Conservation (phyloP, 495 filamentous ascomycete species). For the Neurospora sp. region DNA sequence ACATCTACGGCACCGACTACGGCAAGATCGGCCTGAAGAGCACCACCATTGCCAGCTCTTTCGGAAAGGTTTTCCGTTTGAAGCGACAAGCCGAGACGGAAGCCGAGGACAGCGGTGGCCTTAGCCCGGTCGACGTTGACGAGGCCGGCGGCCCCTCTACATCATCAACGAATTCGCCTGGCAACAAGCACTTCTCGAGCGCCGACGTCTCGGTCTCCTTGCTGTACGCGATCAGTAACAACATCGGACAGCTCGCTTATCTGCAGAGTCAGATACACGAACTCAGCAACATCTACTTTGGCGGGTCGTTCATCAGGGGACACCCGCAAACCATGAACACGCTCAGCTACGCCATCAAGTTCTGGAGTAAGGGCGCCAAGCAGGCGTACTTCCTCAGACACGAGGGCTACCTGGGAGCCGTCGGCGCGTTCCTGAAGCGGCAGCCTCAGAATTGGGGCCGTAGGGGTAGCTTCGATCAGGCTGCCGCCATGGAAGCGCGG, state of each 20-base stretch:
- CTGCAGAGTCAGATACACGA: conserved; percentile 87
- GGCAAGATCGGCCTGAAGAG: conserved; percentile 89
- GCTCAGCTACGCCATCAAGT: conserved; percentile 86
- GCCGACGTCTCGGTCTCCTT: conserved; percentile 49
- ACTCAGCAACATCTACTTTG: conserved; percentile 91
- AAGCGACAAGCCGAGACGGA: conserved; percentile 63
- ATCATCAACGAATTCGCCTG: conserved; percentile 7
- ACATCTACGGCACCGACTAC: conserved; percentile 96
- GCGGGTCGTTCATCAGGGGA: conserved; percentile 91
- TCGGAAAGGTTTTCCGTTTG: conserved; percentile 89
- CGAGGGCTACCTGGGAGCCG: conserved; percentile 93
- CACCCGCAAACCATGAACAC: conserved; percentile 98
- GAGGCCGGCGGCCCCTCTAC: conserved; percentile 7
- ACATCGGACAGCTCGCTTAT: conserved; percentile 96
- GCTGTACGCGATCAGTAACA: conserved; percentile 82
- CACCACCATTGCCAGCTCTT: conserved; percentile 87
- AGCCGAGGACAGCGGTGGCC: conserved; percentile 65
- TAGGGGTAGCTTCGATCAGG: conserved; percentile 55
- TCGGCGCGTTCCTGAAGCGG: conserved; percentile 86
- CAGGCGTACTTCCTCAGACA: conserved; percentile 94
- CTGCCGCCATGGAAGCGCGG: conserved; percentile 7
- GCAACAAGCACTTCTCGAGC: conserved; percentile 29
- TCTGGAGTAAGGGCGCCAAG: conserved; percentile 91
- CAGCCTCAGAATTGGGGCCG: conserved; percentile 90
- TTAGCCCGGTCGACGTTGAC: conserved; percentile 41